These are phyloP conservation scores for Russula lepida DNA, from an alignment of 768 basidiomycete species.

Conservation along the genomic window DNA sequence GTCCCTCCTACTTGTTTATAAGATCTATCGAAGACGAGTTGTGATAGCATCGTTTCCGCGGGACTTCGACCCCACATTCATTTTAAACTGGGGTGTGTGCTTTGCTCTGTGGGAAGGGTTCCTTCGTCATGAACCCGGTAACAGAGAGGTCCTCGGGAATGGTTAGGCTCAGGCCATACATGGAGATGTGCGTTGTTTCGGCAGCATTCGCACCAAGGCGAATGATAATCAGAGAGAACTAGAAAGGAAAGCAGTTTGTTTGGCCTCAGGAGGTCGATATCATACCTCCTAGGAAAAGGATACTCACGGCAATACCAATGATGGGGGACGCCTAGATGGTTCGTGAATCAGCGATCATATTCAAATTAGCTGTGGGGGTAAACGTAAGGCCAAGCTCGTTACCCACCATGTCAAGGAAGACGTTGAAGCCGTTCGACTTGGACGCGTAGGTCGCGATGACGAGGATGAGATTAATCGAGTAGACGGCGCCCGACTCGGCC, in stretches of 20 bases:
- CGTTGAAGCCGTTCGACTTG: conserved; percentile 14
- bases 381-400: neutral
- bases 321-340: conserved; percentile 11
- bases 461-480: conserved; percentile 8
- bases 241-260: neutral
- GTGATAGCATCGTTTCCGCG: neutral
- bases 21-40: neutral
- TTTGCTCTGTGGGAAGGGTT: neutral
- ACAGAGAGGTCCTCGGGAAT: conserved; percentile 12
- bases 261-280: neutral
- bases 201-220: neutral
- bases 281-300: neutral
- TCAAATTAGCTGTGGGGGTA: too few relatives aligned
- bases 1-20: neutral
- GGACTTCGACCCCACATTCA: neutral
- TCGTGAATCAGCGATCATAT: neutral
- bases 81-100: neutral
- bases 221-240: conserved; percentile 14
- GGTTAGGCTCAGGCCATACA: conserved; percentile 5
- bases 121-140: conserved; percentile 10
- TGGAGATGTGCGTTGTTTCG: conserved; percentile 16
- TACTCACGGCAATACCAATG: conserved; percentile 17
- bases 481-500: conserved; percentile 17
- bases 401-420: conserved; percentile 18
- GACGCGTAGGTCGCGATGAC: conserved; percentile 11